phyloP scores from a whole-genome alignment of 2,329 filamentous ascomycete species.

The Penicillium sp. region DNA sequence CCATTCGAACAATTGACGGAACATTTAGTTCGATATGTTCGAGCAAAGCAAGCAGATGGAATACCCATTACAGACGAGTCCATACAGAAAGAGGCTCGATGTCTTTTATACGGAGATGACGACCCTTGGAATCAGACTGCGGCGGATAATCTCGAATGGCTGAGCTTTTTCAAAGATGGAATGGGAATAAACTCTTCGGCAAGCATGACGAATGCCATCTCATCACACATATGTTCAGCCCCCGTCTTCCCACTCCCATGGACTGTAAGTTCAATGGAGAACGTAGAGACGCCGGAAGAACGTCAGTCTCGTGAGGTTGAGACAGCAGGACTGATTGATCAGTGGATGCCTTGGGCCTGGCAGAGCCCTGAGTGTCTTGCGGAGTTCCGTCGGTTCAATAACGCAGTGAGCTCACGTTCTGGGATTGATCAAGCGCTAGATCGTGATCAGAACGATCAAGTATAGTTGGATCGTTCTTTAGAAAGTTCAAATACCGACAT shows the following conservation, averaged over 20 bases:
- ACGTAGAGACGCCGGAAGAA: neutral
- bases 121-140: constrained; percentile 31
- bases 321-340: constrained; percentile 33
- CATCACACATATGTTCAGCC: neutral
- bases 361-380: constrained; percentile 19
- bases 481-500: neutral
- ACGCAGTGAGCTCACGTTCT: neutral
- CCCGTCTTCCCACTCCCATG: neutral
- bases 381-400: constrained; percentile 26
- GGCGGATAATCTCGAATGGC: neutral
- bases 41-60: constrained; percentile 21
- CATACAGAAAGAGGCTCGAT: constrained; percentile 30
- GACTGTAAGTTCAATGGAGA: neutral
- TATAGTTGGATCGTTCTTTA: neutral
- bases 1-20: constrained; percentile 26
- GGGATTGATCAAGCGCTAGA: neutral
- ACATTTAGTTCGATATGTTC: constrained; percentile 24
- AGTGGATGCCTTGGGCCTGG: constrained; percentile 18
- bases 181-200: neutral
- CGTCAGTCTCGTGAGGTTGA: constrained; percentile 13
- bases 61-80: constrained; percentile 29
- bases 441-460: neutral
- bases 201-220: neutral
- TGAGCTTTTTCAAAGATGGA: neutral
- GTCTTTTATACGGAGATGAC: constrained; percentile 33